phyloP scores from a whole-genome alignment of 2,329 filamentous ascomycete species.

The Cladobotryum protrusum region DNA sequence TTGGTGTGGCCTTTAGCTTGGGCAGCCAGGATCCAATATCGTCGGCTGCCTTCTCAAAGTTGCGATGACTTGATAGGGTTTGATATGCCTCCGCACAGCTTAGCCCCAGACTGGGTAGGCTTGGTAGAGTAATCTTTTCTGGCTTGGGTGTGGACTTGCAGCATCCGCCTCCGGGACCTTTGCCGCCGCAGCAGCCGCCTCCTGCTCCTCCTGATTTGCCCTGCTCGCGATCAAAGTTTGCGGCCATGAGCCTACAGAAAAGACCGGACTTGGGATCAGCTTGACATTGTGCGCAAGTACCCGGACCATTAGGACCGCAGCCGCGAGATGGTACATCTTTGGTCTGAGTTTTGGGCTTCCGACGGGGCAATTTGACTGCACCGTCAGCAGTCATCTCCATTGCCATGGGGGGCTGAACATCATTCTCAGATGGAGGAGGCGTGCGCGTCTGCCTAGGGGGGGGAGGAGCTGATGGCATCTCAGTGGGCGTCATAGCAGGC shows the following conservation, averaged over 20 bases:
- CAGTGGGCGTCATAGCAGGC: conserved; percentile 34
- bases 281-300: conserved; percentile 72
- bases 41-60: conserved; percentile 66
- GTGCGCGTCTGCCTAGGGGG: conserved; percentile 47
- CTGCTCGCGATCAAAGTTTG: conserved; percentile 47
- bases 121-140: conserved; percentile 30
- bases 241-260: conserved; percentile 76
- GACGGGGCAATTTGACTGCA: conserved; percentile 52
- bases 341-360: conserved; percentile 23
- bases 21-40: conserved; percentile 73
- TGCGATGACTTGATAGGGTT: conserved; percentile 68
- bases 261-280: conserved; percentile 72
- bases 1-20: conserved; percentile 57
- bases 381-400: conserved; percentile 56
- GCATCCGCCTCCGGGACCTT: conserved; percentile 53
- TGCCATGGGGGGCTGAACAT: conserved; percentile 45
- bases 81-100: conserved; percentile 75
- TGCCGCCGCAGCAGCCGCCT: conserved; percentile 62
- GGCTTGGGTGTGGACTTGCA: conserved; percentile 42
- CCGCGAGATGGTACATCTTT: conserved; percentile 26
- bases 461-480: conserved; percentile 31
- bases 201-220: conserved; percentile 40
- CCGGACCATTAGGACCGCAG: conserved; percentile 64
- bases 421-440: conserved; percentile 55
- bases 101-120: conserved; percentile 49